Conservation (phyloP, 352 stramenopile species). For the Globisporangium echinulatum region DNA sequence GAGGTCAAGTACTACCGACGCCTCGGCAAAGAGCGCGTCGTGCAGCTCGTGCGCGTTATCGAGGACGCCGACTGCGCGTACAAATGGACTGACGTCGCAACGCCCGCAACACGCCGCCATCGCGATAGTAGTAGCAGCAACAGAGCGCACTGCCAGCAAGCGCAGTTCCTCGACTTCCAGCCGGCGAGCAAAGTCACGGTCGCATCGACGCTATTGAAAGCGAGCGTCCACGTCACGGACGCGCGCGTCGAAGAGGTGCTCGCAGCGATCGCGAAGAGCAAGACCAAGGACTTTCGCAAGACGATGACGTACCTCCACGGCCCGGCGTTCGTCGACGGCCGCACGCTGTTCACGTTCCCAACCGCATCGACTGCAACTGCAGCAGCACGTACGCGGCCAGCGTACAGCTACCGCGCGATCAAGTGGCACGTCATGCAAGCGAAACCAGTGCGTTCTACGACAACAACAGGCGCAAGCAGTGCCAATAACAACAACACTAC, state of each 20-base stretch:
- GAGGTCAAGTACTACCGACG: constrained; percentile 72
- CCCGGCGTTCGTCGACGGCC: constrained; percentile 46
- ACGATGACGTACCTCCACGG: constrained; percentile 43
- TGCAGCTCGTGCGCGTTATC: constrained; percentile 56
- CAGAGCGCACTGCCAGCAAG: constrained; percentile 29
- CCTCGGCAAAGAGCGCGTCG: constrained; percentile 58
- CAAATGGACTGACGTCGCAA: constrained; percentile 37
- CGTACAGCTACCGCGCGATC: constrained; percentile 54
- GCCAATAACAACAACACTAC: constrained; percentile 4
- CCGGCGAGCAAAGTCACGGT: constrained; percentile 45
- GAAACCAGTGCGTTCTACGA: too few relatives aligned
- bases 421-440: constrained; percentile 45
- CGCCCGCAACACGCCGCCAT: constrained; percentile 5
- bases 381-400: constrained; percentile 21
- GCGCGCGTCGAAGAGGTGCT: constrained; percentile 59
- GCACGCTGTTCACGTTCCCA: constrained; percentile 68
- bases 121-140: background rate
- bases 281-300: constrained; percentile 53
- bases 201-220: constrained; percentile 55
- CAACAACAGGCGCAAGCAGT: background rate
- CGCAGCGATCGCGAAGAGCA: constrained; percentile 39
- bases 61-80: constrained; percentile 71
- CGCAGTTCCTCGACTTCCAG: constrained; percentile 67
- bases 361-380: constrained; percentile 27
- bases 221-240: constrained; percentile 54